Conservation (phyloP, 2,329 filamentous ascomycete genomes). For the Nemania diffusa region DNA sequence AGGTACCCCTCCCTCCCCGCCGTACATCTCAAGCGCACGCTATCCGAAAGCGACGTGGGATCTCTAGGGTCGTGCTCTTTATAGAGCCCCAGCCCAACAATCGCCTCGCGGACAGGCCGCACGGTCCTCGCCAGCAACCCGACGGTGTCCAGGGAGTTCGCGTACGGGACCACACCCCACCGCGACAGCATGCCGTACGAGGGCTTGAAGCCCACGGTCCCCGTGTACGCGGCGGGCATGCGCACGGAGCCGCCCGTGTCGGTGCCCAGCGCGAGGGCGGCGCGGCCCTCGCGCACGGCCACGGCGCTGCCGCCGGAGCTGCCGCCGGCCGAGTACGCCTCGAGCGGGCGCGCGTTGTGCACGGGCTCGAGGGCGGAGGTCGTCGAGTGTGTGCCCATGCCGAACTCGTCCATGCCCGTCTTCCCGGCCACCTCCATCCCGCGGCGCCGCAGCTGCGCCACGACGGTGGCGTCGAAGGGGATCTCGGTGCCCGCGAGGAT, state of each 20-base stretch:
- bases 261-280: constrained; percentile 79
- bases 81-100: constrained; percentile 62
- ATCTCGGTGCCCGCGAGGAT: constrained; percentile 77
- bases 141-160: constrained; percentile 92
- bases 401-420: constrained; percentile 95
- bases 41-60: constrained; percentile 74
- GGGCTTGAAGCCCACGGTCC: constrained; percentile 86
- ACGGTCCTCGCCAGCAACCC: constrained; percentile 74
- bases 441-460: constrained; percentile 70
- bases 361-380: constrained; percentile 76
- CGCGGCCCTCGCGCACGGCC: constrained; percentile 73
- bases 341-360: constrained; percentile 57
- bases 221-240: constrained; percentile 87
- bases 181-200: constrained; percentile 89
- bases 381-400: constrained; percentile 87
- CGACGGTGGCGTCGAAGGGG: constrained; percentile 85
- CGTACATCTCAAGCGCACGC: constrained; percentile 64
- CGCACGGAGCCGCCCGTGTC: constrained; percentile 93
- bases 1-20: constrained; percentile 45
- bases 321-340: constrained; percentile 74
- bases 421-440: constrained; percentile 77
- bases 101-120: constrained; percentile 60
- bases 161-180: constrained; percentile 89
- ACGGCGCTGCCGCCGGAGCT: constrained; percentile 95
- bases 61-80: constrained; percentile 72